Base-by-base conservation (phyloP, 2,329 filamentous ascomycete genomes). In the Paracamarosporium sp. region DNA sequence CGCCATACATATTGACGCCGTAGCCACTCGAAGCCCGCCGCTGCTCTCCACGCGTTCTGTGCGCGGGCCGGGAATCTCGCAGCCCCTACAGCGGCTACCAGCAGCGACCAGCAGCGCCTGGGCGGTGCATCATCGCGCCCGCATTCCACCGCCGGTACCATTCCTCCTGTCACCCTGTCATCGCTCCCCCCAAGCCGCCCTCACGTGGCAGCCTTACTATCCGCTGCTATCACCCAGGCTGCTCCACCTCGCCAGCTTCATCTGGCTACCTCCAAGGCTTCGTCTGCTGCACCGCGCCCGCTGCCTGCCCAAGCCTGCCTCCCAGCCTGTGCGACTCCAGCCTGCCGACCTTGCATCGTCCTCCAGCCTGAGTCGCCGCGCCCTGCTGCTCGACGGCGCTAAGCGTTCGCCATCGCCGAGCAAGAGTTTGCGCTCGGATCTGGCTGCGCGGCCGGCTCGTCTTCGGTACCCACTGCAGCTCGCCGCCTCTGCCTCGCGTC, bases 401-500 rank as follows among this genome's bases (percentile, higher is more conserved):
- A 40, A 17, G 7, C 51, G 46, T 36, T 20, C 38, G 30, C 50
- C 52, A 52, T 57, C 56, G 50, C 54, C 58, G 50, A 57, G 57
- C 59, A 59, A 55, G 56, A 56, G 40, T 62, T 50, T 54, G 51
- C 57, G 56, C 54, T 56, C 56, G 57, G 51, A 56, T 56, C 56
- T 48, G 27, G 7, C 45, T 35, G 35, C 50, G 53, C 57, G 38
- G 36, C 52, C 58, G 61, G 53, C 48, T 57, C 53, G 47, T 57
- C 60, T 56, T 60, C 63, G 65, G 67, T 60, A 59, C 50, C 61
- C 59, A 40, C 48, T 64, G 65, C 66, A 64, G 50, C 50, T 53
- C 38, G 43, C 55, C 43, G 43, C 56, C 52, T 46, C 60, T 61
- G 57, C 62, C 45, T 64, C 44, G 55, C 57, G 48, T 44, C 56